A percentile compares a stretch with the other conserved stretches of the same genome.
These are phyloP conservation scores for Calonectria hawksworthii DNA, from an alignment of 2,329 filamentous ascomycete species.

Conservation along the genomic window DNA sequence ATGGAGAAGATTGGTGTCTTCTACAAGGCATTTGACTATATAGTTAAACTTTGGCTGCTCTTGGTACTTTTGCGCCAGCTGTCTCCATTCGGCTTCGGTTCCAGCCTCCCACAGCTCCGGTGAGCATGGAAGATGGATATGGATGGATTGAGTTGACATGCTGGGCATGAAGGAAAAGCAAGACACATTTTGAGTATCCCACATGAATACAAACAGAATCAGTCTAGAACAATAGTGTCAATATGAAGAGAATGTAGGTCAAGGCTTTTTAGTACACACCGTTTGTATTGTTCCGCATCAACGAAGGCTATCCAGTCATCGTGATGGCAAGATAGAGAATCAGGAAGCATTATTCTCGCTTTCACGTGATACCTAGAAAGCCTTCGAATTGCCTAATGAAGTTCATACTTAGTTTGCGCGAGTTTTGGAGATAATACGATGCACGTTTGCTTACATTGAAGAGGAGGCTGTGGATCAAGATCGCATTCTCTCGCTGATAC, in stretches of 20 bases:
- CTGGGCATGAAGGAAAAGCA: constrained; percentile 1
- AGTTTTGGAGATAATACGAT: not conserved
- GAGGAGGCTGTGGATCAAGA: not conserved
- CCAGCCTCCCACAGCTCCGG: not conserved
- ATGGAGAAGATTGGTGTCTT: not conserved
- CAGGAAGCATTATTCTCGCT: not conserved
- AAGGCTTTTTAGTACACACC: not conserved
- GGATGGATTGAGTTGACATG: constrained; percentile 4
- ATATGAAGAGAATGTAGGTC: rapidly evolving
- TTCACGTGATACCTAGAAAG: not conserved
- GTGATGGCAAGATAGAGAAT: not conserved
- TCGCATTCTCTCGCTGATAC: not conserved
- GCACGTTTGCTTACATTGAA: not conserved
- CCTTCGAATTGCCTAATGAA: not conserved
- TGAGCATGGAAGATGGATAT: not conserved
- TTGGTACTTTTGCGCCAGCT: not conserved
- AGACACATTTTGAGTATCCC: not conserved
- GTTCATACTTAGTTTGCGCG: not conserved
- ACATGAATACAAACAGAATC: not conserved
- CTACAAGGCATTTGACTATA: not conserved
- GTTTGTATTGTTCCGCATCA: not conserved
- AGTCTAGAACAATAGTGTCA: not conserved
- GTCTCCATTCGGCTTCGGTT: not conserved
- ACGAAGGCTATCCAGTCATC: not conserved
- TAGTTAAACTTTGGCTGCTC: not conserved